A percentile compares a stretch with the other conserved stretches of the same genome.
These are phyloP conservation scores for Phaeoacremonium minimum DNA, from an alignment of 2,329 filamentous ascomycete species.

Conservation along the genomic window DNA sequence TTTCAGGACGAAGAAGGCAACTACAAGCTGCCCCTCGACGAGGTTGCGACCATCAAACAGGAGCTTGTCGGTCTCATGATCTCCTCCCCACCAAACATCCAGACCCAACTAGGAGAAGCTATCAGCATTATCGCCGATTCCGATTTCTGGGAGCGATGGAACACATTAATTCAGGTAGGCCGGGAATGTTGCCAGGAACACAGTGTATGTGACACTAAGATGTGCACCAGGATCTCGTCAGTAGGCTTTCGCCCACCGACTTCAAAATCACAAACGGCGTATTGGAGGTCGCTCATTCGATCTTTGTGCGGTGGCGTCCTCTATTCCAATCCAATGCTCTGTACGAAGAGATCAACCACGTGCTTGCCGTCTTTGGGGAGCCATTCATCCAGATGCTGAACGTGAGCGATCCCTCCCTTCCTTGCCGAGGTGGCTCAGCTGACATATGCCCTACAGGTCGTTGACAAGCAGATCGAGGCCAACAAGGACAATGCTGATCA, in stretches of 20 bases:
- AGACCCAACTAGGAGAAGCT: slow-evolving; percentile 91
- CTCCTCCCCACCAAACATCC: slow-evolving; percentile 77
- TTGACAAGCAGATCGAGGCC: slow-evolving; percentile 67
- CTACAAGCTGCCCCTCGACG: slow-evolving; percentile 79
- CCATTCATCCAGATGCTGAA: slow-evolving; percentile 79
- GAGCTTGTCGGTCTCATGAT: slow-evolving; percentile 98
- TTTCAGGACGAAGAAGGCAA: slow-evolving; percentile 80
- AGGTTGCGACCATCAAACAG: slow-evolving; percentile 87
- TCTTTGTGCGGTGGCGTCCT: slow-evolving; percentile 93
- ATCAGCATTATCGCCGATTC: slow-evolving; percentile 97
- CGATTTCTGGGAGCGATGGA: slow-evolving; percentile 94
- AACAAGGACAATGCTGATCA: slow-evolving; percentile 71
- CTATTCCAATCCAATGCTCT: slow-evolving; percentile 90
- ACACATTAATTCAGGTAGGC: slow-evolving; percentile 81
- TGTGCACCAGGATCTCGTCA: slow-evolving; percentile 69
- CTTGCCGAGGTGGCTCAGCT: slow-evolving; percentile 1
- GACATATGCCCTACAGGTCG: slow-evolving; percentile 45
- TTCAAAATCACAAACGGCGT: slow-evolving; percentile 88
- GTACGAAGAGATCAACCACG: slow-evolving; percentile 95
- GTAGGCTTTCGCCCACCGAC: slow-evolving; percentile 76
- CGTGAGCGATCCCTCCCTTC: slow-evolving; percentile 36
- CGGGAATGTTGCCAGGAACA: background rate
- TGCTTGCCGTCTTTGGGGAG: slow-evolving; percentile 76
- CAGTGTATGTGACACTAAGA: no score
- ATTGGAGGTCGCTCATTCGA: slow-evolving; percentile 94